Evolutionary conservation across 306 rosid genomes (phyloP), one percentile per base, ranked within the genome.

Genomic region (Vicia sativa): DNA sequence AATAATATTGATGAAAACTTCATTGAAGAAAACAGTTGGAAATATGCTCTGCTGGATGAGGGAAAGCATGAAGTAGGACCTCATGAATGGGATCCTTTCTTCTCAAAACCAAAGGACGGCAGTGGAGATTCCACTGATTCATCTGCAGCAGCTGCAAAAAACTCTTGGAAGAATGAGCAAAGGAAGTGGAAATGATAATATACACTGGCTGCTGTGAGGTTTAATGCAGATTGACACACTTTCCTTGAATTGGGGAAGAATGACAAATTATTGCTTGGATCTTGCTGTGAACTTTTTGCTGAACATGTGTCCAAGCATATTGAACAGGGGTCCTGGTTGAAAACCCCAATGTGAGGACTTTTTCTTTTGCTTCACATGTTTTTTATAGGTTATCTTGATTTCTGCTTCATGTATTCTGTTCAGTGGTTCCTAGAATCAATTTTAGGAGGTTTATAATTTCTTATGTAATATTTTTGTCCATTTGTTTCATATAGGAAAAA

Each of bases 11-110:
- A 95, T 70, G 82, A 88, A 0, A 64, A 85, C 84, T 95, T 95
- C 68, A 88, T 95, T 13, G 97, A 95, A 78, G 99, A 95, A 83
- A 88, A 85, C 73, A 90, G 97, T 77, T 95, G 99, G 99, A 95
- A 95, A 85, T 90, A 90, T 61, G 96, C 86, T 18, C 76, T 95
- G 81, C 75, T 95, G 83, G 95, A 87, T 26, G 95, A 86, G 57
- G 96, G 99, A 54, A 87, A 82, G 75, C 97, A 85, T 6, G 88
- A 85, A 78, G 99, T 87, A 7, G 97, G 99, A 68, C 78, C 97
- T 76, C 99, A 95, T 72, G 99, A 83, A 81, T 95, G 99, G 99
- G 99, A 95, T 82, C 96, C 95, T 60, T 90, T 95, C 95, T 95
- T 95, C 82, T 91, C 99, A 0, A 90, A 95, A 80, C 97, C 97